A percentile compares a stretch with the other conserved stretches of the same genome.
phyloP scores from a whole-genome alignment of 169 alveolate genomes.

The Plasmodium ovale region DNA sequence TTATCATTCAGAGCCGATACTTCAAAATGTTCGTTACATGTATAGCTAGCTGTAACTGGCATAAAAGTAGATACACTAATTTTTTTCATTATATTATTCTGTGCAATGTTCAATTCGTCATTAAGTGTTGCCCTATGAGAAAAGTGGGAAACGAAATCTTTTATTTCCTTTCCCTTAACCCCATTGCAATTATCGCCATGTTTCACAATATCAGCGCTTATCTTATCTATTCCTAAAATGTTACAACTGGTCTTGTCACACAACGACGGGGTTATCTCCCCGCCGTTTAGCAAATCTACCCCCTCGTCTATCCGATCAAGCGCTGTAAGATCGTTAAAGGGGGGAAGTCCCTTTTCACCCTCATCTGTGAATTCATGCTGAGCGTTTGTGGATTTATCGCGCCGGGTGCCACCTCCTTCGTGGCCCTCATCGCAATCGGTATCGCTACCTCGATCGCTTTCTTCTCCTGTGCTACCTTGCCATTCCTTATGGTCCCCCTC shows the following conservation, averaged over 20 bases:
- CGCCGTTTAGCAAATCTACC: too few relatives aligned
- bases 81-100: slow-evolving; percentile 12
- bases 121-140: slow-evolving; percentile 6
- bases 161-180: not conserved
- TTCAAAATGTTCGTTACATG: slow-evolving; percentile 12
- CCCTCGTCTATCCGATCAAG: too few relatives aligned
- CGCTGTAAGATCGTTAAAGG: too few relatives aligned
- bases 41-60: slow-evolving; percentile 40
- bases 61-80: slow-evolving; percentile 3
- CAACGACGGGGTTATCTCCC: too few relatives aligned
- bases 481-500: too few relatives aligned
- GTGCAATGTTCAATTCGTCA: slow-evolving; percentile 37
- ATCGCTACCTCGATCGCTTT: not conserved
- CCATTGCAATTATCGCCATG: not conserved
- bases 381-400: not conserved
- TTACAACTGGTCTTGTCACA: too few relatives aligned
- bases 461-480: too few relatives aligned
- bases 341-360: too few relatives aligned
- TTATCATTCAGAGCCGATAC: not conserved
- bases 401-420: not conserved
- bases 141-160: not conserved
- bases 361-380: too few relatives aligned
- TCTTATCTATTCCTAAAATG: too few relatives aligned
- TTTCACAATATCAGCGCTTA: not conserved
- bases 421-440: not conserved